Conservation (phyloP, 2,329 filamentous ascomycete genomes). For the Peltaster fructicola region DNA sequence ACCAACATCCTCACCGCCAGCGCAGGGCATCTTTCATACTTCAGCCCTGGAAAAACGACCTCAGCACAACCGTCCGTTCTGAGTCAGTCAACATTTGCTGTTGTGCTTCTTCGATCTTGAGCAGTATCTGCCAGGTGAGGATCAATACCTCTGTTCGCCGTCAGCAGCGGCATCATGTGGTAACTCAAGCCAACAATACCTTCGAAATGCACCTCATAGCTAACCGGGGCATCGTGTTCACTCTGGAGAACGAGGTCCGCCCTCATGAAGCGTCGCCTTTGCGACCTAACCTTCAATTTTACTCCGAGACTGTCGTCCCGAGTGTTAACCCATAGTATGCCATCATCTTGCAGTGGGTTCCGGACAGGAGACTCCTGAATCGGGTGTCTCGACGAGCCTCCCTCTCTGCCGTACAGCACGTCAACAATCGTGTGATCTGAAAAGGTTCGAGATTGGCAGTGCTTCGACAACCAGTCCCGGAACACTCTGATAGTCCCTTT, state of each 20-base stretch:
- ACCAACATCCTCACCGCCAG: no score
- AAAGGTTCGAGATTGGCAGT: slow-evolving; percentile 17
- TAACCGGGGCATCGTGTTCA: slow-evolving; percentile 49
- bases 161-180: slow-evolving; percentile 4
- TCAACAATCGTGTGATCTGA: slow-evolving; percentile 13
- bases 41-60: no score
- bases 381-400: slow-evolving; percentile 11
- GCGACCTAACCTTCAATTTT: slow-evolving; percentile 44
- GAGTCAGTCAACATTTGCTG: no score
- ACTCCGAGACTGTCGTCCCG: slow-evolving; percentile 45
- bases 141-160: slow-evolving; percentile 43
- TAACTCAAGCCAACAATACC: slow-evolving; percentile 30
- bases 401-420: slow-evolving; percentile 12
- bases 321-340: slow-evolving; percentile 52
- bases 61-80: no score
- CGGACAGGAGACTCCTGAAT: slow-evolving; percentile 17
- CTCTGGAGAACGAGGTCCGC: slow-evolving; percentile 36
- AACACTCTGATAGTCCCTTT: slow-evolving; percentile 55
- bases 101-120: slow-evolving; percentile 47
- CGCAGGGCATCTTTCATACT: no score
- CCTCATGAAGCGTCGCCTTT: slow-evolving; percentile 24
- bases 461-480: slow-evolving; percentile 49
- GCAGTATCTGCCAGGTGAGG: slow-evolving; percentile 42
- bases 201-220: slow-evolving; percentile 54
- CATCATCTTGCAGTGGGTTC: no score